phyloP scores from a whole-genome alignment of 192 early-diverging fungal species.

The Coemansia sp. region DNA sequence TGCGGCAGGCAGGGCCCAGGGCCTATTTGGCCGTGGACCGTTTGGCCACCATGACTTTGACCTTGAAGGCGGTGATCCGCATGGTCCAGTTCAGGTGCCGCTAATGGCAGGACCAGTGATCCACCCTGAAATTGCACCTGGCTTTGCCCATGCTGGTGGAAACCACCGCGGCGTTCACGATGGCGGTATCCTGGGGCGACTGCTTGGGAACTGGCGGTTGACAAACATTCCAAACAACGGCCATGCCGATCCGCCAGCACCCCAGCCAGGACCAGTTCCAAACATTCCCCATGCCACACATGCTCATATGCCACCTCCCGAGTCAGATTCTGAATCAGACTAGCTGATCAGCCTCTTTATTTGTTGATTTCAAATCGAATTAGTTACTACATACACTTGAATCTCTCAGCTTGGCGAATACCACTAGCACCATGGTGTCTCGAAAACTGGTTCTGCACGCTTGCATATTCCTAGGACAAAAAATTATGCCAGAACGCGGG shows the following conservation, averaged over 20 bases:
- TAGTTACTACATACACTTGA: too few species aligned
- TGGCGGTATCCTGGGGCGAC: constrained; percentile 13
- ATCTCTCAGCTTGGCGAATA: too few species aligned
- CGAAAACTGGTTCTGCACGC: too few species aligned
- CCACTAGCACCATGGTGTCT: too few species aligned
- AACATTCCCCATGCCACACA: background rate
- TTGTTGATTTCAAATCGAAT: too few species aligned
- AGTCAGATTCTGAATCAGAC: constrained; percentile 5
- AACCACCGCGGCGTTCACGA: background rate
- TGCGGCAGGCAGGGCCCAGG: background rate
- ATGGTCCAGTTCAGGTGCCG: background rate
- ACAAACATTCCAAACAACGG: constrained; percentile 8
- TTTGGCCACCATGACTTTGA: background rate
- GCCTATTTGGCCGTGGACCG: background rate
- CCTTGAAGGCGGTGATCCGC: background rate
- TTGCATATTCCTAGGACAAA: too few species aligned
- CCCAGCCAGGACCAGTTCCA: constrained; percentile 42
- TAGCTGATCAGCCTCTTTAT: background rate
- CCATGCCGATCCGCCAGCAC: constrained; percentile 28
- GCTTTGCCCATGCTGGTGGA: background rate
- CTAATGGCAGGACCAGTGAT: constrained; percentile 24
- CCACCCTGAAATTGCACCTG: constrained; percentile 12
- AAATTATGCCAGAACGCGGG: too few species aligned
- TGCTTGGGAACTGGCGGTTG: constrained; percentile 37
- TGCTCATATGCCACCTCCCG: background rate